Conservation (phyloP, 306 rosid species). For the Delonix regia region DNA sequence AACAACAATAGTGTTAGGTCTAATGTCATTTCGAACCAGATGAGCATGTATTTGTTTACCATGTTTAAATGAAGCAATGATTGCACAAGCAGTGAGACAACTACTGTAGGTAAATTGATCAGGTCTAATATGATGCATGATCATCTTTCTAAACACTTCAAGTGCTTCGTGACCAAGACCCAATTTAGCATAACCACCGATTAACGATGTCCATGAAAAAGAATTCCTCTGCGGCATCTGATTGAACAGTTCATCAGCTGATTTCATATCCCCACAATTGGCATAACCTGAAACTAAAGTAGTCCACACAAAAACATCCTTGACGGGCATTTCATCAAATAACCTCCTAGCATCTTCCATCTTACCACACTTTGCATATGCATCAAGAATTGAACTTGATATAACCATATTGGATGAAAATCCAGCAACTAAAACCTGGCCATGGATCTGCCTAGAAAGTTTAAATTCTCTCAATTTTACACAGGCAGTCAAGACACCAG, state of each 20-base stretch:
- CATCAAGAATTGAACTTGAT: slow-evolving; percentile 73
- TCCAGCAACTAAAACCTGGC: slow-evolving; percentile 75
- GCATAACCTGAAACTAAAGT: slow-evolving; percentile 77
- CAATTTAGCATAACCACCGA: slow-evolving; percentile 70
- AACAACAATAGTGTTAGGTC: slow-evolving; percentile 65
- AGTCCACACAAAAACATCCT: slow-evolving; percentile 80
- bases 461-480: slow-evolving; percentile 60
- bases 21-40: slow-evolving; percentile 62
- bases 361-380: slow-evolving; percentile 73
- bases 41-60: slow-evolving; percentile 71
- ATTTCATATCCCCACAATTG: slow-evolving; percentile 64
- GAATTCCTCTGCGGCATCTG: slow-evolving; percentile 75
- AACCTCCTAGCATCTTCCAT: slow-evolving; percentile 65
- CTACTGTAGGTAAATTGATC: slow-evolving; percentile 84
- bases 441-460: slow-evolving; percentile 79
- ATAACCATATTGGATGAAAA: slow-evolving; percentile 68
- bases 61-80: slow-evolving; percentile 61
- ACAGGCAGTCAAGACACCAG: slow-evolving; percentile 72
- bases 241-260: slow-evolving; percentile 58
- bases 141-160: slow-evolving; percentile 64
- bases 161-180: slow-evolving; percentile 77
- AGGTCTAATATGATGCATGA: slow-evolving; percentile 50
- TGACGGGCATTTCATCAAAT: slow-evolving; percentile 61
- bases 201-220: slow-evolving; percentile 79
- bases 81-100: slow-evolving; percentile 79